Percentiles rank a stretch among this genome's conserved stretches.
Conservation (phyloP, 2,329 filamentous ascomycete species). For the Lachnellula subtilissima region DNA sequence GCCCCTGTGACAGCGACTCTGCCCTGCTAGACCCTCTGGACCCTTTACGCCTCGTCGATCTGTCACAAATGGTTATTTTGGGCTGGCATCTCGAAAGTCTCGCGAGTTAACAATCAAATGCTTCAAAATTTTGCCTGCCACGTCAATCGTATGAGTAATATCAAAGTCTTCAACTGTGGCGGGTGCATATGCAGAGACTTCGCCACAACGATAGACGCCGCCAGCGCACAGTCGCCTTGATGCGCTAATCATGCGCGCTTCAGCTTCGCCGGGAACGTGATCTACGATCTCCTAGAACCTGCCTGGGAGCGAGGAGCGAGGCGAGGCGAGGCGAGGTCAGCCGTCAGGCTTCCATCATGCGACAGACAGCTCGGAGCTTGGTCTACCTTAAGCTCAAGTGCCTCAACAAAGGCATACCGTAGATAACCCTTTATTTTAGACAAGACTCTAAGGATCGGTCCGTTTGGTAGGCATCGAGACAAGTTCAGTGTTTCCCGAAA, state of each 20-base stretch:
- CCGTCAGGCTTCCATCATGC: conserved; percentile 2
- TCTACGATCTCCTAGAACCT: conserved; percentile 3
- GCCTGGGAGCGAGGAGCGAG: background rate
- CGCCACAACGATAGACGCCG: conserved; percentile 25
- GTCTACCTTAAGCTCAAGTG: background rate
- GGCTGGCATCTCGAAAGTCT: conserved; percentile 1
- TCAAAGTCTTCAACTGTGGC: conserved; percentile 11
- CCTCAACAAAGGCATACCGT: background rate
- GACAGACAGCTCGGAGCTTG: background rate
- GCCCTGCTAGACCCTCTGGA: conserved; percentile 1
- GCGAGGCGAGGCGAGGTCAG: conserved; percentile 4
- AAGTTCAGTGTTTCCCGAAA: background rate
- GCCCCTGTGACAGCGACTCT: conserved; percentile 18
- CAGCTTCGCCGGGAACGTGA: conserved; percentile 26
- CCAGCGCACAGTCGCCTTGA: conserved; percentile 22
- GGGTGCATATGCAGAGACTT: conserved; percentile 16
- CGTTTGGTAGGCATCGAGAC: background rate
- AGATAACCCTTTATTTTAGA: background rate
- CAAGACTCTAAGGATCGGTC: background rate
- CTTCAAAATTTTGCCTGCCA: conserved; percentile 17
- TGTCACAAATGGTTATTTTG: conserved; percentile 2
- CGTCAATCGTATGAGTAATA: conserved; percentile 16
- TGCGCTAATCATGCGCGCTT: conserved; percentile 22
- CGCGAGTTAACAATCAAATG: conserved; percentile 2
- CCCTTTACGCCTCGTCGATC: conserved; percentile 3